These are phyloP conservation scores for Lepiota brunneoincarnata DNA, from an alignment of 768 basidiomycete species.

Conservation along the genomic window DNA sequence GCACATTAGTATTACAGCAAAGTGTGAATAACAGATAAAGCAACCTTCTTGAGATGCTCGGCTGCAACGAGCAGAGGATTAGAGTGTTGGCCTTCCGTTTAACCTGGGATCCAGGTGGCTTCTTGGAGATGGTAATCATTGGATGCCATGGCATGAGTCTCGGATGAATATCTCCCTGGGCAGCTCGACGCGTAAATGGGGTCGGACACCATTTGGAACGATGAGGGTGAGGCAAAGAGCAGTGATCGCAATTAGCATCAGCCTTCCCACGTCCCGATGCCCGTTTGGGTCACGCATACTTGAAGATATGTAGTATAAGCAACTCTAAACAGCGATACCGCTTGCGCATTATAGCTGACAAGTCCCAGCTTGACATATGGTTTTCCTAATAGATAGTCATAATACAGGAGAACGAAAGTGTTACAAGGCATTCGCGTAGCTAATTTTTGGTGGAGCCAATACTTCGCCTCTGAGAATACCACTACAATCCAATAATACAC, in stretches of 20 bases:
- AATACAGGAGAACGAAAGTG: too few species aligned
- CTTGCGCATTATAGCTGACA: too few species aligned
- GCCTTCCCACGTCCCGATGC: conserved; percentile 3
- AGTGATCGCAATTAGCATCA: conserved; percentile 2
- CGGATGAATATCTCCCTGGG: neutral
- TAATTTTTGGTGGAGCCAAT: too few species aligned
- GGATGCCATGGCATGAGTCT: neutral
- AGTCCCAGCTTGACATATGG: too few species aligned
- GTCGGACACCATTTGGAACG: neutral
- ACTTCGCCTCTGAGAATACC: too few species aligned
- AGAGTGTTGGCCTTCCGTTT: conserved; percentile 58
- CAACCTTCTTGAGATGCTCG: conserved; percentile 62
- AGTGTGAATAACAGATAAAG: conserved; percentile 15
- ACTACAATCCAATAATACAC: too few species aligned
- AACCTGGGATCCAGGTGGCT: conserved; percentile 16
- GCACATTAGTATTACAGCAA: conserved; percentile 4
- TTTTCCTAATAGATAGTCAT: too few species aligned
- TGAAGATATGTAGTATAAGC: neutral
- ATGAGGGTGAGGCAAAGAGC: neutral
- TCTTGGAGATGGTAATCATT: conserved; percentile 2
- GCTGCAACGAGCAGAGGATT: conserved; percentile 52
- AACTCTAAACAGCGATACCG: too few species aligned
- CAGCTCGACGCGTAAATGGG: neutral
- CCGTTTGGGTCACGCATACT: conserved; percentile 10
- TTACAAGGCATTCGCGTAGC: too few species aligned